These are phyloP conservation scores for Helotiales sp. DNA, from an alignment of 2,329 filamentous ascomycete genomes.

Conservation along the genomic window DNA sequence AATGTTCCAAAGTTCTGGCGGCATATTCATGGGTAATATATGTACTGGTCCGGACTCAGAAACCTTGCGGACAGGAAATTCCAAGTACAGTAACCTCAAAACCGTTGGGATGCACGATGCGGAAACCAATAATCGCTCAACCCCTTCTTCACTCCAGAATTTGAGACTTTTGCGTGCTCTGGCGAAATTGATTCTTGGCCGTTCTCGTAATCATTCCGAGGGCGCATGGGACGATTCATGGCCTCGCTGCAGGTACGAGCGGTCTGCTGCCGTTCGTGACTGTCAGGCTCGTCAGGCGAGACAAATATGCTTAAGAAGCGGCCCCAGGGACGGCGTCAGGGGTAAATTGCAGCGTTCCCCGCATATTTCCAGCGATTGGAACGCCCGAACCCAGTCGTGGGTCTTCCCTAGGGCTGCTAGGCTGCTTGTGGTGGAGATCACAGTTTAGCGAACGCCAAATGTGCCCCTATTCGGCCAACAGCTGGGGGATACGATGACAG, in stretches of 20 bases:
- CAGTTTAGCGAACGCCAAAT: conserved; percentile 5
- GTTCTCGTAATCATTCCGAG: conserved; percentile 3
- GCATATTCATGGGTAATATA: no score
- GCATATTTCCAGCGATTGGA: not conserved
- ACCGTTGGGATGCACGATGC: no score
- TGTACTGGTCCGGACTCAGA: no score
- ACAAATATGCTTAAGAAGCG: not conserved
- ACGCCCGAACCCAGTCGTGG: not conserved
- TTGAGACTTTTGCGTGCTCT: no score
- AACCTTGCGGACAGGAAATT: no score
- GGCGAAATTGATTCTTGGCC: not conserved
- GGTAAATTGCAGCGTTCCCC: conserved; percentile 9
- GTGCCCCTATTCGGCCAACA: conserved; percentile 2
- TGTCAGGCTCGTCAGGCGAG: not conserved
- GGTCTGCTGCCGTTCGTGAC: not conserved
- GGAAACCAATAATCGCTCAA: no score
- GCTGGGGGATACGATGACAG: conserved; percentile 9
- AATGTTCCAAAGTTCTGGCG: no score
- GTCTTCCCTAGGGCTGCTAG: conserved; percentile 7
- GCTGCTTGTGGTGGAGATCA: not conserved
- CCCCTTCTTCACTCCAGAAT: no score
- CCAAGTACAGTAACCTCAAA: no score
- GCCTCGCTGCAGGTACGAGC: not conserved
- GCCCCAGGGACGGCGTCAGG: conserved; percentile 2
- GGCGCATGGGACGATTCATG: not conserved